These are phyloP conservation scores for Papilionanthe hybrid DNA, from an alignment of 116 monocot genomes.

Conservation along the genomic window DNA sequence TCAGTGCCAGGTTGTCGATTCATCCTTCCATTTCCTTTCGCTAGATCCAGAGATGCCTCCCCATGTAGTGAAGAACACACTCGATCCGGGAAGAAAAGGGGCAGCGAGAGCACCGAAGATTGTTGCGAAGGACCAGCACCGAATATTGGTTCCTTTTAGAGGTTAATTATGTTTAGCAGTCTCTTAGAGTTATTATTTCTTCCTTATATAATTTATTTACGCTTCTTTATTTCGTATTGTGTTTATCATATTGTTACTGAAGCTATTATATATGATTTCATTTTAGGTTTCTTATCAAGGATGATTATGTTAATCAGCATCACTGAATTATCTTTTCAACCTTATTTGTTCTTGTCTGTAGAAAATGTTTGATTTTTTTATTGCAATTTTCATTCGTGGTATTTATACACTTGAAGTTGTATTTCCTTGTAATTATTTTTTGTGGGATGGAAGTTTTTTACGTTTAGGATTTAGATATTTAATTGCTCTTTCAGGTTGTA, in stretches of 20 bases:
- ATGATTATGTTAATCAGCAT: too few species aligned
- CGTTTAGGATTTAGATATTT: background rate
- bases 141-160: too few species aligned
- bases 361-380: background rate
- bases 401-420: background rate
- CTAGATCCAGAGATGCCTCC: conserved; percentile 45
- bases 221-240: background rate
- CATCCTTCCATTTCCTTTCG: background rate
- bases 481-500: background rate
- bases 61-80: conserved; percentile 32
- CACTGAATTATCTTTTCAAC: background rate
- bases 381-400: background rate
- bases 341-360: background rate
- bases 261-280: too few species aligned
- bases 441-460: background rate
- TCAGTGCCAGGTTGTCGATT: background rate
- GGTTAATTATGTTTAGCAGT: too few species aligned
- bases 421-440: background rate
- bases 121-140: background rate
- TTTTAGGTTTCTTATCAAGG: too few species aligned
- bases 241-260: background rate
- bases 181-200: background rate
- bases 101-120: conserved; percentile 20
- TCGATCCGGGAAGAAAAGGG: conserved; percentile 13
- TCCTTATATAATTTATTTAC: background rate